Base-by-base conservation (phyloP, 108 stramenopile genomes). In the Nitzschia palea region DNA sequence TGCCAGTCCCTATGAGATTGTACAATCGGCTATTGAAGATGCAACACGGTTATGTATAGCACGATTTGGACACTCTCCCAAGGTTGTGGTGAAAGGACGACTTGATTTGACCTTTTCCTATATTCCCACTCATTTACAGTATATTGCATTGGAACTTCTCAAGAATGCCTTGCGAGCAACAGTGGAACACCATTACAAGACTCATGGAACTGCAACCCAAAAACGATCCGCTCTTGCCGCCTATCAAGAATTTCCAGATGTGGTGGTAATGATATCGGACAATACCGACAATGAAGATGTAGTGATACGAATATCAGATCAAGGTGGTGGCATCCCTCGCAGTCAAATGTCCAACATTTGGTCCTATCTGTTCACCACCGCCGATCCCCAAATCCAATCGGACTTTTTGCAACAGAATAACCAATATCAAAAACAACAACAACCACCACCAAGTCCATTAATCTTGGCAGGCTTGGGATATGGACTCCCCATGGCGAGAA, bases 101-200 rank as follows among this genome's bases (percentile, higher is more conserved):
- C 57, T 87, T 8, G 90, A 95, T 66, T 66, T 94, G 60, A 84
- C 87, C 37, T 96, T 96, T 72, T 61, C 79, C 10, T 94, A 90
- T 69, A 81, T 90, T 42, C 82, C 84, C 2, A 69, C 77, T 22
- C 82, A 88, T 69, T 60, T 85, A 30, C 77, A 91, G 77, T 95
- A 96, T 79, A 93, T 97, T 30, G 34, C 96, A 62, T 71, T 97
- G 52, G 96, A 97, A 73, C 77, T 97, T 26, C 34, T 96, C 55
- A 97, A 97, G 79, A 97, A 97, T 73, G 65, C 77, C 60, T 88
- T 97, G 91, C 71, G 95, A 37, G 96, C 96, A 0, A 93, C 93
- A 22, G 78, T 86, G 32, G 94, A 95, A 53, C 64, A 48, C 25
- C 91, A 90, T 58, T 82, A 74, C 4, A 63, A 68, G 18, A 78